phyloP scores from a whole-genome alignment of 1,284 basidiomycete species.

The Earliella scabrosa region DNA sequence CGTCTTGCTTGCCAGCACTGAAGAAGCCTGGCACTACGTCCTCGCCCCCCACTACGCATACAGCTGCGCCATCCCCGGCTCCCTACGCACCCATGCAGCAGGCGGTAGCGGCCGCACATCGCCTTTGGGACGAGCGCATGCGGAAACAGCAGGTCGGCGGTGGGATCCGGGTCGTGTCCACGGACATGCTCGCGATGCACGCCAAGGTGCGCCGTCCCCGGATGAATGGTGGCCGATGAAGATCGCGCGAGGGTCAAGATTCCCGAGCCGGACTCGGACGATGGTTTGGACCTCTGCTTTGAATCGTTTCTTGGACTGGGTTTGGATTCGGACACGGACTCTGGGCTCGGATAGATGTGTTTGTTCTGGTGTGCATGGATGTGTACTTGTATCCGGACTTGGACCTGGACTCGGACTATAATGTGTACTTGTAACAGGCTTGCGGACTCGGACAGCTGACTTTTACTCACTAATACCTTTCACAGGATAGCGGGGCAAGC shows the following conservation, averaged over 20 bases:
- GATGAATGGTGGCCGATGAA: not conserved
- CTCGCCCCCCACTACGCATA: not conserved
- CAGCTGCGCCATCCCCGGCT: not conserved
- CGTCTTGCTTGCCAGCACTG: no score
- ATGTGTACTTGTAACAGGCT: no score
- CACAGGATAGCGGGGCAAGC: not conserved
- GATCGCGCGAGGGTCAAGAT: no score
- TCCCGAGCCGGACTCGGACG: no score
- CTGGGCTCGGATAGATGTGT: no score
- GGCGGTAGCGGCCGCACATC: not conserved
- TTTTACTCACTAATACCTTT: no score
- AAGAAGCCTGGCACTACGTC: no score
- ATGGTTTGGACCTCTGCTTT: no score
- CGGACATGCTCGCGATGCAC: not conserved
- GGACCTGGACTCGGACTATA: not conserved
- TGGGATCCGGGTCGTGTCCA: not conserved
- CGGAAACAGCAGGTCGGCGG: not conserved
- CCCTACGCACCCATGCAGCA: not conserved
- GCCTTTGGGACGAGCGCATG: conserved; percentile 1
- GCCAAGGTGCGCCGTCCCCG: not conserved
- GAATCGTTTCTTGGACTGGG: no score
- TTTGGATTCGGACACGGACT: no score
- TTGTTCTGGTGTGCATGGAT: no score
- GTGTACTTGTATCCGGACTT: not conserved
- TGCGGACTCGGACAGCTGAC: no score